These are phyloP conservation scores for Bryum argenteum DNA, from an alignment of 225 moss, liverwort and hornwort genomes.

Conservation along the genomic window DNA sequence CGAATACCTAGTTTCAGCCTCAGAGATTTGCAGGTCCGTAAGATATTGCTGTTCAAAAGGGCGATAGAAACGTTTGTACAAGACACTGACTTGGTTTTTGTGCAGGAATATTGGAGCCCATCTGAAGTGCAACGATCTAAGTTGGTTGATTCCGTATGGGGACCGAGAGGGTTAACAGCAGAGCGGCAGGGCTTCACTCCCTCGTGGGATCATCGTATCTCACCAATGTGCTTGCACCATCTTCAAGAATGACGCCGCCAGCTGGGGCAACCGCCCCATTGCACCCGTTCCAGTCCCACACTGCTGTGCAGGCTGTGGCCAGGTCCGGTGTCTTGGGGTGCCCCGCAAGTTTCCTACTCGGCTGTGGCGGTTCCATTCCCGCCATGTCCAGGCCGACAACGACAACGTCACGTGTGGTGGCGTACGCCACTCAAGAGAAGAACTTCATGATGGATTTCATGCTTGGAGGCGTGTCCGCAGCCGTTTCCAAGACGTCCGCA, in stretches of 20 bases:
- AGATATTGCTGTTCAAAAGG: background rate
- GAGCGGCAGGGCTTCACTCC: constrained; percentile 18
- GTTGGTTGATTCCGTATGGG: constrained; percentile 27
- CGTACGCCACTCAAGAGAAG: constrained; percentile 52
- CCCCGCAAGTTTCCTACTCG: constrained; percentile 26
- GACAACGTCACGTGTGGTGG: constrained; percentile 26
- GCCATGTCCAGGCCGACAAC: constrained; percentile 14
- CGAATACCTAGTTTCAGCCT: background rate
- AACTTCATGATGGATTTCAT: constrained; percentile 67
- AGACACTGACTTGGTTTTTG: background rate
- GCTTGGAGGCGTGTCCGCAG: constrained; percentile 81
- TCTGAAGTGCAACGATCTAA: background rate
- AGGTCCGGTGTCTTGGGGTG: constrained; percentile 32
- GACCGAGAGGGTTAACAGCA: constrained; percentile 30
- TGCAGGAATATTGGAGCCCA: constrained; percentile 12
- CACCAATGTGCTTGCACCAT: constrained; percentile 26
- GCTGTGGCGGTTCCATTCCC: background rate
- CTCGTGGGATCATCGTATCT: constrained; percentile 30
- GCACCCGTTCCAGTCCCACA: constrained; percentile 4
- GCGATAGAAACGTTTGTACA: background rate
- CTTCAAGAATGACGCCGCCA: constrained; percentile 15
- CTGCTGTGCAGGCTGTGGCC: constrained; percentile 21
- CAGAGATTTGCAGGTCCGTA: background rate
- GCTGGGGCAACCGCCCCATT: background rate
- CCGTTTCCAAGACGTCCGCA: constrained; percentile 78